phyloP scores from a whole-genome alignment of 306 rosid genomes.

The Vicia villosa region DNA sequence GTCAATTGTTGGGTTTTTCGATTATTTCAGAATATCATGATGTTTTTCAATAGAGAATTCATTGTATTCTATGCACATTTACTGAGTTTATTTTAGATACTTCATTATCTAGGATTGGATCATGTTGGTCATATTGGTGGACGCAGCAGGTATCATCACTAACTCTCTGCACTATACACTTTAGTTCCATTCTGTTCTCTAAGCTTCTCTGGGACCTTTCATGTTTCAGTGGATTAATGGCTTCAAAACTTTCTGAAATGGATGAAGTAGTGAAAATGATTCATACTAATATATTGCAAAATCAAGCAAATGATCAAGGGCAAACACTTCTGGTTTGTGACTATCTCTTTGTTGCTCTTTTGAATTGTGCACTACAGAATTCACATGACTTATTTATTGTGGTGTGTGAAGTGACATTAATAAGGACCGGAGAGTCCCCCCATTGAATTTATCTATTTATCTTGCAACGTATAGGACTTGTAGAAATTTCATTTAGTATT shows the following conservation, averaged over 20 bases:
- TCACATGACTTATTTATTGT: slow-evolving; percentile 22
- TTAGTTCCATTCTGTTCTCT: slow-evolving; percentile 33
- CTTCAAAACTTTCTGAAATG: slow-evolving; percentile 89
- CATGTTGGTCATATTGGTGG: slow-evolving; percentile 98
- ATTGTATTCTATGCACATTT: slow-evolving; percentile 30
- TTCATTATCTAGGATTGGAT: slow-evolving; percentile 97
- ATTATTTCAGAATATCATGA: slow-evolving; percentile 18
- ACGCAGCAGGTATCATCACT: slow-evolving; percentile 66
- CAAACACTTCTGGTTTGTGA: slow-evolving; percentile 82
- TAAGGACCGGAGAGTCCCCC: slow-evolving; percentile 14
- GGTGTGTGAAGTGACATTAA: slow-evolving; percentile 7
- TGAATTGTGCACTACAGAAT: slow-evolving; percentile 20
- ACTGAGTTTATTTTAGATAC: slow-evolving; percentile 78
- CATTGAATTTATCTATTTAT: slow-evolving; percentile 20
- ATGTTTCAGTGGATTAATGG: slow-evolving; percentile 76
- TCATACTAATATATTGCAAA: slow-evolving; percentile 52
- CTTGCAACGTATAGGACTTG: slow-evolving; percentile 6
- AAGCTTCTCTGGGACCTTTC: slow-evolving; percentile 38
- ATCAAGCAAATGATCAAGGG: slow-evolving; percentile 54
- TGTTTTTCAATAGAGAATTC: slow-evolving; percentile 37
- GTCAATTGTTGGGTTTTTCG: slow-evolving; percentile 9
- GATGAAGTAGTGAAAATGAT: slow-evolving; percentile 88
- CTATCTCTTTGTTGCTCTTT: slow-evolving; percentile 28
- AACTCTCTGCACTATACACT: slow-evolving; percentile 33
- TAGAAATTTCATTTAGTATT: slow-evolving; percentile 21